A percentile compares a stretch with the other conserved stretches of the same genome.
phyloP scores from a whole-genome alignment of 192 early-diverging fungal species.

The Lunasporangiospora selenospora region DNA sequence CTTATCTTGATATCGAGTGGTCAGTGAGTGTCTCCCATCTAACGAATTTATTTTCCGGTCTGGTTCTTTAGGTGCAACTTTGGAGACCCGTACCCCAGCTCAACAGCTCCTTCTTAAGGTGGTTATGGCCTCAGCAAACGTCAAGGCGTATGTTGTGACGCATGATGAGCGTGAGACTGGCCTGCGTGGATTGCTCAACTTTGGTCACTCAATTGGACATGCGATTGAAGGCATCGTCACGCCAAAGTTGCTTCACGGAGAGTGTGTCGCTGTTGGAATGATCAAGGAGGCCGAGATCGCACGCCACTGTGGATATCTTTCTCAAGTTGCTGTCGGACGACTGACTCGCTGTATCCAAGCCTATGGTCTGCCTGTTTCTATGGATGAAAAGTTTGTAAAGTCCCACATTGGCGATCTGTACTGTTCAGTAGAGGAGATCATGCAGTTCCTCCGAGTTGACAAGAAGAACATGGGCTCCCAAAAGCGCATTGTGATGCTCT shows the following conservation, averaged over 20 bases:
- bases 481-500: constrained; percentile 90
- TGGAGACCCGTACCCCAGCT: constrained; percentile 65
- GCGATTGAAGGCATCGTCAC: constrained; percentile 93
- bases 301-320: constrained; percentile 83
- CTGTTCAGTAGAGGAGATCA: constrained; percentile 81
- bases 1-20: not conserved
- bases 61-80: constrained; percentile 51
- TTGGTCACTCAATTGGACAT: constrained; percentile 97
- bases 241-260: constrained; percentile 92
- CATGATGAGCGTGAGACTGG: constrained; percentile 95
- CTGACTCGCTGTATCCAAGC: constrained; percentile 81
- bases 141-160: constrained; percentile 96
- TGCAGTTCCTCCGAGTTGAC: constrained; percentile 94
- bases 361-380: constrained; percentile 86
- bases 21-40: not conserved
- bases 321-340: constrained; percentile 87
- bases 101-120: constrained; percentile 81
- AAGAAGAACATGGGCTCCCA: constrained; percentile 95
- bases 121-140: constrained; percentile 84
- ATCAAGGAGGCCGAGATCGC: constrained; percentile 95
- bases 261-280: constrained; percentile 96
- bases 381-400: constrained; percentile 82
- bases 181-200: constrained; percentile 94
- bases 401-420: constrained; percentile 63
- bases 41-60: not conserved